Conservation (phyloP, 441 rosid species). For the Pelargonium fulgidum region DNA sequence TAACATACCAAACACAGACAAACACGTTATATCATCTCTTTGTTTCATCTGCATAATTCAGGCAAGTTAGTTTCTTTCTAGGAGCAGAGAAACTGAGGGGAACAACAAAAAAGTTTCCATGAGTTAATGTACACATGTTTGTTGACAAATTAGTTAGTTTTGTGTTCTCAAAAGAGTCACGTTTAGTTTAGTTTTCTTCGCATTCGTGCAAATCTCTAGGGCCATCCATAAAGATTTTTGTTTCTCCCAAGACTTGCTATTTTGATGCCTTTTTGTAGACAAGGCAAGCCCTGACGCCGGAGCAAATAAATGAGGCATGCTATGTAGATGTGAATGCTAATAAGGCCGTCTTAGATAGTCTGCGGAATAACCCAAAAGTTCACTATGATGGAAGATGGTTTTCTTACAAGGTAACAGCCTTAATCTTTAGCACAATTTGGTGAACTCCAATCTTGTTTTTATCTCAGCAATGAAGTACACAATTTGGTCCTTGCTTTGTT, state of each 20-base stretch:
- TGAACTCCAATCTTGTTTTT: not conserved
- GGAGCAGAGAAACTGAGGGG: too few species aligned
- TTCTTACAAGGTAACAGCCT: slow-evolving; percentile 65
- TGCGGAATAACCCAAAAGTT: slow-evolving; percentile 74
- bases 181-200: not conserved
- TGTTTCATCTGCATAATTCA: too few species aligned
- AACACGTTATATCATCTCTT: too few species aligned
- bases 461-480: not conserved
- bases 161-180: not conserved
- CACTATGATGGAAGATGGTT: slow-evolving; percentile 65
- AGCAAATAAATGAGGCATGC: slow-evolving; percentile 71
- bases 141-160: not conserved
- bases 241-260: not conserved
- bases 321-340: slow-evolving; percentile 62
- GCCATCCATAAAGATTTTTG: not conserved
- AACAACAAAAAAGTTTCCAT: not conserved
- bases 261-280: slow-evolving; percentile 36
- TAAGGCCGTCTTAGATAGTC: slow-evolving; percentile 79
- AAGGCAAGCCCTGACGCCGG: slow-evolving; percentile 63
- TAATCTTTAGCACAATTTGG: too few species aligned
- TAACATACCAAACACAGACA: too few species aligned
- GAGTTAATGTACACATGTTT: not conserved
- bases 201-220: not conserved
- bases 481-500: not conserved
- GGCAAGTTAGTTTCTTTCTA: not conserved